These are phyloP conservation scores for Trichophaea hybrida DNA, from an alignment of 2,329 filamentous ascomycete genomes.

Conservation along the genomic window DNA sequence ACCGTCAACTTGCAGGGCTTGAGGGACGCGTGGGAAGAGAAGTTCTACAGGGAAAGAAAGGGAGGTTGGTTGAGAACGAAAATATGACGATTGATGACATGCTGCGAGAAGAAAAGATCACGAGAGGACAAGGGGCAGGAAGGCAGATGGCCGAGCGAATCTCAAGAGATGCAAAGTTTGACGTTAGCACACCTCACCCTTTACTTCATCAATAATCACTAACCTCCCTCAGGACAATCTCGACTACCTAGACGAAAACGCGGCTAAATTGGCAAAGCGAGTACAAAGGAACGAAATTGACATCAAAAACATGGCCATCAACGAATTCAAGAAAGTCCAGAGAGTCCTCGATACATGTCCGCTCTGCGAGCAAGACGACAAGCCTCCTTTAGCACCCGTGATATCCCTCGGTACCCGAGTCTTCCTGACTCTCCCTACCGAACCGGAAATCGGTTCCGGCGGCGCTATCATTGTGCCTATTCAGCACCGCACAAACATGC, in stretches of 20 bases:
- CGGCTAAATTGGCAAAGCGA: conserved; percentile 69
- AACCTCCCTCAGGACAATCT: conserved; percentile 49
- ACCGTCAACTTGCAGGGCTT: conserved; percentile 61
- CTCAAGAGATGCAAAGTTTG: conserved; percentile 80
- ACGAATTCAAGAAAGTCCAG: conserved; percentile 81
- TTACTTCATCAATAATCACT: neutral
- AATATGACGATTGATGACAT: conserved; percentile 96
- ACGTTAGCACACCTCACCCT: conserved; percentile 34
- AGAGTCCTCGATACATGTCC: conserved; percentile 74
- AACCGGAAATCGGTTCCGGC: conserved; percentile 58
- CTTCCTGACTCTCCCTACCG: conserved; percentile 76
- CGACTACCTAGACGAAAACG: conserved; percentile 96
- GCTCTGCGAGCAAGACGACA: conserved; percentile 75
- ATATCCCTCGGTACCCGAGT: conserved; percentile 73
- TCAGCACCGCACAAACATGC: conserved; percentile 70
- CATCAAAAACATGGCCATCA: conserved; percentile 73
- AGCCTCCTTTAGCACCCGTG: conserved; percentile 67
- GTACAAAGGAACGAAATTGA: conserved; percentile 79
- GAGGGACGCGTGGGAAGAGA: conserved; percentile 49
- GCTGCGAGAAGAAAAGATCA: conserved; percentile 85
- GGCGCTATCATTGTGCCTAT: conserved; percentile 81
- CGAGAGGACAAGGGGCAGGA: conserved; percentile 52
- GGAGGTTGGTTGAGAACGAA: conserved; percentile 75
- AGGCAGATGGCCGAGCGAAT: conserved; percentile 79
- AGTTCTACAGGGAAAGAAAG: conserved; percentile 70